These are phyloP conservation scores for Dalechampia spathulata DNA, from an alignment of 441 rosid genomes.

Conservation along the genomic window DNA sequence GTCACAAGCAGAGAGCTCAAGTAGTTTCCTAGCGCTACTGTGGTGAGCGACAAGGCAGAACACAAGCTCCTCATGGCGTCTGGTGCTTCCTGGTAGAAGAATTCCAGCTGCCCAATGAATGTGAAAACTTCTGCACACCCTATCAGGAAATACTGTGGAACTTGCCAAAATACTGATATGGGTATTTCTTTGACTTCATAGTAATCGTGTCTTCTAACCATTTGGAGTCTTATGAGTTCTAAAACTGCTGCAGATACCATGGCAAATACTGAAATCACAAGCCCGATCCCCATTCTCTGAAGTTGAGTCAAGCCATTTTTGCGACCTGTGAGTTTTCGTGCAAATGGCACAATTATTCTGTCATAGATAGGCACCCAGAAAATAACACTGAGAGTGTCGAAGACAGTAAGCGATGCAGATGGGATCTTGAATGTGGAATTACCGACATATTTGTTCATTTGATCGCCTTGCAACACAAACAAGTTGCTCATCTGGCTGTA, in stretches of 20 bases:
- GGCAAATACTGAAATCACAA: slow-evolving; percentile 59
- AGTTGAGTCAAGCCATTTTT: slow-evolving; percentile 85
- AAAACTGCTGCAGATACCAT: slow-evolving; percentile 59
- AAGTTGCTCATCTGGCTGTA: slow-evolving; percentile 80
- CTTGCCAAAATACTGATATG: slow-evolving; percentile 76
- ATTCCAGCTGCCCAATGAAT: slow-evolving; percentile 79
- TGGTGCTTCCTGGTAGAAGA: slow-evolving; percentile 89
- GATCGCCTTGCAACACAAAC: slow-evolving; percentile 84
- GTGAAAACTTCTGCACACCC: slow-evolving; percentile 96
- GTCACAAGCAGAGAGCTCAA: slow-evolving; percentile 65
- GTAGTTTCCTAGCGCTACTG: slow-evolving; percentile 76
- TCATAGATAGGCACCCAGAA: slow-evolving; percentile 84
- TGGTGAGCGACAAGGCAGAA: slow-evolving; percentile 75
- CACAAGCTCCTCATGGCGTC: slow-evolving; percentile 90
- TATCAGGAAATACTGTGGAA: slow-evolving; percentile 70
- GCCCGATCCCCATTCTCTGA: slow-evolving; percentile 81
- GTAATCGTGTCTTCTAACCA: slow-evolving; percentile 45
- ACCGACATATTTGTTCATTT: slow-evolving; percentile 65
- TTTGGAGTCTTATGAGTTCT: slow-evolving; percentile 46
- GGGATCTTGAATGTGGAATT: slow-evolving; percentile 65
- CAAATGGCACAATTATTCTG: slow-evolving; percentile 49
- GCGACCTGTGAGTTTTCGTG: slow-evolving; percentile 56
- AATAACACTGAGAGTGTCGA: slow-evolving; percentile 67
- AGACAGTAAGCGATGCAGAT: slow-evolving; percentile 76
- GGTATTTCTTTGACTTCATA: slow-evolving; percentile 54